Base-by-base conservation (phyloP, 805 yeast species). In the Teunomyces cretensis region DNA sequence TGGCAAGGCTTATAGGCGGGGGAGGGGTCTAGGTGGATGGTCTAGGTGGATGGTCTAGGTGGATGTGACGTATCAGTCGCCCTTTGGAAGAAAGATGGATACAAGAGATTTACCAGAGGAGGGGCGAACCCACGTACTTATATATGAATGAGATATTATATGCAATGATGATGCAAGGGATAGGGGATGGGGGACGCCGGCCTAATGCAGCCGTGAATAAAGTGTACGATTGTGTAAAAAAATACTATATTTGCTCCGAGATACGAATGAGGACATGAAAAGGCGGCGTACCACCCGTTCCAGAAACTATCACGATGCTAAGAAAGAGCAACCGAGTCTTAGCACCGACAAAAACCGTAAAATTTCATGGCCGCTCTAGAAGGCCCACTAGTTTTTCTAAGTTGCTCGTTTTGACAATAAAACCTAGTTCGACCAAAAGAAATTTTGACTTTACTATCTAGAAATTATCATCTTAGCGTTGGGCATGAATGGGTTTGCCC, bases 221-320 rank as follows among this genome's bases (percentile, higher is more conserved):
- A 33, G 36, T 33, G 36, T 33, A 33, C 36, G 38, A 35, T 35
- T 35, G 38, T 35, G 15, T 22, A 33, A 33, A 33, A 33, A 35
- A 35, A 35, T 6, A 22, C 38, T 19, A 35, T n/a, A 35, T 24
- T 35, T 35, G 38, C 38, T 35, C 38, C 38, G 28, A 35, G 38
- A 35, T 35, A 35, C 38, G 22, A 35, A 22, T 16, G 17, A 35
- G 26, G 38, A 35, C 38, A 22, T 22, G 28, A 22, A 19, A 9
- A 35, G 38, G 28, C 38, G 28, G 28, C 38, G 38, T 8, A 33
- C 22, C 17, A 17, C 36, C 36, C 22, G 16, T 33, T 33, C 36
- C 17, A 33, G 36, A 33, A 33, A 33, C 36, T 16, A 33, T 33
- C 26, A 17, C 19, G 36, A 33, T n/a, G 24, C 36, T 33, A 33